Conservation (phyloP, 2,329 filamentous ascomycete species). For the Cordyceps militaris region DNA sequence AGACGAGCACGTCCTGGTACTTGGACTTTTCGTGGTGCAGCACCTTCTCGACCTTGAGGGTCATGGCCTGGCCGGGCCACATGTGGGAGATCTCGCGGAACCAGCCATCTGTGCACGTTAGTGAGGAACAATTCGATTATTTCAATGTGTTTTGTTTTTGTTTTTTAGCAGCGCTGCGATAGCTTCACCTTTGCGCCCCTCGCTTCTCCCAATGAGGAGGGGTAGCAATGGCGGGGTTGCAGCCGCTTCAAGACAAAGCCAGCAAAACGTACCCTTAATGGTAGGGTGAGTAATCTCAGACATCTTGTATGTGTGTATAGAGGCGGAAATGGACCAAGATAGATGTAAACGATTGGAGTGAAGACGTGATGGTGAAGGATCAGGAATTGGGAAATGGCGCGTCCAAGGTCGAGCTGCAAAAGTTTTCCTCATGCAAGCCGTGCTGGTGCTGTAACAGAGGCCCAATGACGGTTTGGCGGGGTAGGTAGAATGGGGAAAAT, state of each 20-base stretch:
- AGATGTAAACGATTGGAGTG: not conserved
- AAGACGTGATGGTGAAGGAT: conserved; percentile 10
- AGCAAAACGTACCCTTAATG: conserved; percentile 45
- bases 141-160: not conserved
- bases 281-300: conserved; percentile 50
- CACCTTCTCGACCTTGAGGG: conserved; percentile 93
- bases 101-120: conserved; percentile 75
- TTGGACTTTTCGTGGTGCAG: conserved; percentile 98
- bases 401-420: conserved; percentile 4
- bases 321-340: conserved; percentile 2
- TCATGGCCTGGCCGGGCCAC: conserved; percentile 99
- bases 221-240: conserved; percentile 15
- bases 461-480: conserved; percentile 5
- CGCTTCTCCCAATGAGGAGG: conserved; percentile 18
- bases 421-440: conserved; percentile 12
- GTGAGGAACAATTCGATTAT: conserved; percentile 12
- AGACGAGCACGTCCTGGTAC: conserved; percentile 98
- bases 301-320: conserved; percentile 31
- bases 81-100: conserved; percentile 98
- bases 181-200: not conserved
- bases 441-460: not conserved
- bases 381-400: conserved; percentile 8
- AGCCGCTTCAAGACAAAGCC: not conserved
- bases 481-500: not conserved
- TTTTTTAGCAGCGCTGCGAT: not conserved